These are phyloP conservation scores for Aspergillus oerlinghausenensis DNA, from an alignment of 2,329 filamentous ascomycete genomes.

Conservation along the genomic window DNA sequence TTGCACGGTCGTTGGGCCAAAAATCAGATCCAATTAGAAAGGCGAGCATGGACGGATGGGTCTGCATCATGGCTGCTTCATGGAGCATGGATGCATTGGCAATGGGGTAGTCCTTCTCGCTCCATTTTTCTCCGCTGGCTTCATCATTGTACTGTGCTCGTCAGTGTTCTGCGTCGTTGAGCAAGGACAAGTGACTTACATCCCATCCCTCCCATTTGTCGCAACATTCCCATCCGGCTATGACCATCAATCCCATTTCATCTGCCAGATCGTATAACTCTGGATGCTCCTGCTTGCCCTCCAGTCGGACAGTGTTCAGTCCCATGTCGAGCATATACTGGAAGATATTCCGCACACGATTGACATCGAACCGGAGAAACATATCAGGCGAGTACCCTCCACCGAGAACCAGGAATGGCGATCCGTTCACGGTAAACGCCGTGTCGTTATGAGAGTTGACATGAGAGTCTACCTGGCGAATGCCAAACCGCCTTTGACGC, in stretches of 20 bases:
- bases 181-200: constrained; percentile 10
- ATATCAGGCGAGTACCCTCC: constrained; percentile 59
- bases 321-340: constrained; percentile 57
- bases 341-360: constrained; percentile 48
- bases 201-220: constrained; percentile 64
- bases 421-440: constrained; percentile 52
- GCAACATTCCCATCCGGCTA: constrained; percentile 63
- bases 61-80: constrained; percentile 57
- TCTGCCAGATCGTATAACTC: constrained; percentile 58
- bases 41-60: constrained; percentile 55
- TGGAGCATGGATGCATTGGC: constrained; percentile 55
- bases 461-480: constrained; percentile 50
- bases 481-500: constrained; percentile 44
- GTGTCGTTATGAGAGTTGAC: constrained; percentile 53
- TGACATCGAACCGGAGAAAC: constrained; percentile 54
- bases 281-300: constrained; percentile 62
- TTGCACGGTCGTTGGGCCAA: constrained; percentile 57
- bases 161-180: neutral
- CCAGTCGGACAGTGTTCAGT: constrained; percentile 59
- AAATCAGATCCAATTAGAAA: constrained; percentile 61
- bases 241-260: constrained; percentile 56
- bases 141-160: constrained; percentile 53
- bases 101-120: constrained; percentile 50
- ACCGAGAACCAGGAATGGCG: constrained; percentile 57
- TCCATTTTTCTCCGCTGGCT: constrained; percentile 45